Evolutionary conservation across 192 early-diverging fungal species (phyloP).

Genomic region (Umbelopsis ramanniana): DNA sequence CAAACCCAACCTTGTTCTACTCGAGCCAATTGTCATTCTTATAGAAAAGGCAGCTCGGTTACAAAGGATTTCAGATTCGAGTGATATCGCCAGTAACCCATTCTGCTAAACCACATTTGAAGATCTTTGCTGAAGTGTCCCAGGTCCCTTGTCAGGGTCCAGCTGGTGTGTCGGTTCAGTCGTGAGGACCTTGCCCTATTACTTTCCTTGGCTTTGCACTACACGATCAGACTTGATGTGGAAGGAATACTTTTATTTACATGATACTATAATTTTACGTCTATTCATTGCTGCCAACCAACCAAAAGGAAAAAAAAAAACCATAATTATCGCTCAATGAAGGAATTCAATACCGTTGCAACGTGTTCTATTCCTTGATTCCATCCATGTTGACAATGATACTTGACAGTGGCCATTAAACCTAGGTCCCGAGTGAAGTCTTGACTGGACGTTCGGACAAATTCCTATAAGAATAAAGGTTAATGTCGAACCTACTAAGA

Average conservation of each 20-base stretch:
- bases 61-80: no score
- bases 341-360: neutral
- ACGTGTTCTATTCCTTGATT: slow-evolving; percentile 13
- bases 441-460: slow-evolving; percentile 1
- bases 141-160: no score
- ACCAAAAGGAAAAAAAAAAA: neutral
- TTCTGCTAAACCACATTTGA: no score
- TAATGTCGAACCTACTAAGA: neutral
- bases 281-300: neutral
- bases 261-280: neutral
- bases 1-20: no score
- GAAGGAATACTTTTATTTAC: neutral
- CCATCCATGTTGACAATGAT: slow-evolving; percentile 11
- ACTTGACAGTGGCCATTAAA: neutral
- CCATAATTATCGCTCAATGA: slow-evolving; percentile 9
- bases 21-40: no score
- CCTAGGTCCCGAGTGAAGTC: neutral
- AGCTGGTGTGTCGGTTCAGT: no score
- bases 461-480: neutral
- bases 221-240: no score
- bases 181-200: no score
- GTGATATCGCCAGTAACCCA: no score
- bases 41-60: no score
- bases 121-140: no score
- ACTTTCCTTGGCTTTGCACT: no score